Percentiles rank a stretch among this genome's conserved stretches.
Evolutionary conservation across 2,329 filamentous ascomycete species (phyloP).

Genomic region (Elsinoe ampelina): DNA sequence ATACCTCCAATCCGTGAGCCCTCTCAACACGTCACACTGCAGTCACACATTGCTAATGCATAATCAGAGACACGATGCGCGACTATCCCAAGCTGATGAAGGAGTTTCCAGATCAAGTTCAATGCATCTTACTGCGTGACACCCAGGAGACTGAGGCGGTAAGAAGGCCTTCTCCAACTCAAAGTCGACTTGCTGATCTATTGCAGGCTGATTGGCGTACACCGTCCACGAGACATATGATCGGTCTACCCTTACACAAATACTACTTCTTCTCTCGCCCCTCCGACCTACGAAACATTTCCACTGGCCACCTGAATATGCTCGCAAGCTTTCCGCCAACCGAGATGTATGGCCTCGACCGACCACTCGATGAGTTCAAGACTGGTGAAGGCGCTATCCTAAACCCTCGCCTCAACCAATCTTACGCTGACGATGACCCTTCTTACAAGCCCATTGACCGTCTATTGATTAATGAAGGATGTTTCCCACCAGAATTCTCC

Average conservation of each 20-base stretch:
- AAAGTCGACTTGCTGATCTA: neutral
- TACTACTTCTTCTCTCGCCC: constrained; percentile 18
- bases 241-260: constrained; percentile 12
- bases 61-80: constrained; percentile 13
- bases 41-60: neutral
- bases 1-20: constrained; percentile 19
- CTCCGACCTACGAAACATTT: constrained; percentile 15
- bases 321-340: neutral
- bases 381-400: neutral
- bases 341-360: neutral
- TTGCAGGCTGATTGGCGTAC: constrained; percentile 17
- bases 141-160: constrained; percentile 18
- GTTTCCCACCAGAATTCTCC: neutral
- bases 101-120: constrained; percentile 17
- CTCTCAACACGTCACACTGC: neutral
- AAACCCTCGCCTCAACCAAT: neutral
- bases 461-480: constrained; percentile 3
- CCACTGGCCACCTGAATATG: constrained; percentile 9
- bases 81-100: constrained; percentile 18
- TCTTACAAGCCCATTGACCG: too few relatives aligned
- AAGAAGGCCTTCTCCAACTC: neutral
- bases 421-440: too few relatives aligned
- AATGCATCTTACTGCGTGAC: constrained; percentile 22
- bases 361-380: neutral
- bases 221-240: constrained; percentile 13